Percentiles rank a stretch among this genome's conserved stretches.
Conservation (phyloP, 2,329 filamentous ascomycete species). For the Hymenoscyphus salicellus region DNA sequence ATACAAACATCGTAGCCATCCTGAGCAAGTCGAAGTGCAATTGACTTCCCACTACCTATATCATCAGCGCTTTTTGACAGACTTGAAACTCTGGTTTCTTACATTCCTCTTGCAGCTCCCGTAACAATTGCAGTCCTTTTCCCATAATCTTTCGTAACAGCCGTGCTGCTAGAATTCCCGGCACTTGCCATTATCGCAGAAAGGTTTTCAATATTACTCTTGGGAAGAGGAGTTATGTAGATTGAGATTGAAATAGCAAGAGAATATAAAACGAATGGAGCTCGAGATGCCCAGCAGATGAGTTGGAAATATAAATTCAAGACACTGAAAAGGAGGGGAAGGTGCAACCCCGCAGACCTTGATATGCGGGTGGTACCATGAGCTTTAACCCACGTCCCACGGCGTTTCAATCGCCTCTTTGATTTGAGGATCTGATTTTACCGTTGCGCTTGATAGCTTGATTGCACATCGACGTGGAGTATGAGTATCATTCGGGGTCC, state of each 20-base stretch:
- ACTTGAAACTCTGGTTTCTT: constrained; percentile 17
- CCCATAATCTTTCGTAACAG: constrained; percentile 31
- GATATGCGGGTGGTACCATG: not conserved
- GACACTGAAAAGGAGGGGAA: not conserved
- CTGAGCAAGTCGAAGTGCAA: constrained; percentile 59
- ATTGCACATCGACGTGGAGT: no score
- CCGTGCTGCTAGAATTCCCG: constrained; percentile 19
- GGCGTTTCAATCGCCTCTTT: not conserved
- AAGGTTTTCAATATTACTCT: not conserved
- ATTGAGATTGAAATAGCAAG: not conserved
- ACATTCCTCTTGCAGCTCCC: constrained; percentile 42
- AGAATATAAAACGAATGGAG: not conserved
- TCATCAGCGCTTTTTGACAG: constrained; percentile 22
- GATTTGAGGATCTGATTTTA: not conserved
- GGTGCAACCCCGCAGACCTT: not conserved
- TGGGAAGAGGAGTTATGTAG: not conserved
- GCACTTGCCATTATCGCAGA: constrained; percentile 16
- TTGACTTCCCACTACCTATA: constrained; percentile 53
- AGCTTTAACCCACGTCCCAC: not conserved
- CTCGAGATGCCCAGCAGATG: not conserved
- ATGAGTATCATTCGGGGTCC: no score
- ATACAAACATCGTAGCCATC: constrained; percentile 66
- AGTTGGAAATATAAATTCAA: not conserved
- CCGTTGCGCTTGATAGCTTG: no score
- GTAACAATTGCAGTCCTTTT: constrained; percentile 41